These are phyloP conservation scores for Acacia pycnantha DNA, from an alignment of 331 rosid species.

Conservation along the genomic window DNA sequence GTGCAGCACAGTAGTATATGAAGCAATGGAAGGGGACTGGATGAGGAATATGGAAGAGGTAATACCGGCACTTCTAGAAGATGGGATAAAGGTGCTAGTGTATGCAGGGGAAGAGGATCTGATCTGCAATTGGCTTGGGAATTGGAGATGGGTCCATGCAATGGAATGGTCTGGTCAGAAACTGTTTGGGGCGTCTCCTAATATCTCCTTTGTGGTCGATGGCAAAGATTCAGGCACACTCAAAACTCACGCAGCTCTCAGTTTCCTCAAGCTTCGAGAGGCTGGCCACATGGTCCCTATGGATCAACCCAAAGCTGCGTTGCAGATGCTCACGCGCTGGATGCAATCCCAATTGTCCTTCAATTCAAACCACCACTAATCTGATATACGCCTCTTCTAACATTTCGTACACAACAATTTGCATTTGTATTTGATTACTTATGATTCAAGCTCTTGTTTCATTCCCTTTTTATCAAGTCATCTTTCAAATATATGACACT, in stretches of 20 bases:
- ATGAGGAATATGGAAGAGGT: conserved; percentile 85
- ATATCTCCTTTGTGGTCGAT: conserved; percentile 57
- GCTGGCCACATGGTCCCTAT: conserved; percentile 96
- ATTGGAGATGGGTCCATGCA: conserved; percentile 87
- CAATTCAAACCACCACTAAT: not conserved
- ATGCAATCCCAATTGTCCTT: not conserved
- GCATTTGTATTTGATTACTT: not conserved
- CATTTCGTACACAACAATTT: too few species aligned
- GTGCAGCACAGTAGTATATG: conserved; percentile 65
- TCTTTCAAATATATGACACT: too few species aligned
- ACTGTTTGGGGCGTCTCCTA: conserved; percentile 46
- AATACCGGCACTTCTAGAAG: conserved; percentile 85
- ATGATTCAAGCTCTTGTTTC: not conserved
- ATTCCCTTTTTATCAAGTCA: not conserved
- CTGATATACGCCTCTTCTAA: not conserved
- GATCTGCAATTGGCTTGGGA: conserved; percentile 70
- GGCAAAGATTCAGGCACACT: conserved; percentile 67
- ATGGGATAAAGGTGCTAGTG: conserved; percentile 79
- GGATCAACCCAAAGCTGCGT: conserved; percentile 55
- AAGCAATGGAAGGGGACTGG: conserved; percentile 79
- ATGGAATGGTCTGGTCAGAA: conserved; percentile 92
- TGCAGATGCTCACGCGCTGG: not conserved
- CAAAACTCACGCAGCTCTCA: conserved; percentile 71
- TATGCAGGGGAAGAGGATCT: conserved; percentile 96
- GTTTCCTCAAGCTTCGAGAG: conserved; percentile 75